These are phyloP conservation scores for Coniochaeta sp. DNA, from an alignment of 2,329 filamentous ascomycete species.

Conservation along the genomic window DNA sequence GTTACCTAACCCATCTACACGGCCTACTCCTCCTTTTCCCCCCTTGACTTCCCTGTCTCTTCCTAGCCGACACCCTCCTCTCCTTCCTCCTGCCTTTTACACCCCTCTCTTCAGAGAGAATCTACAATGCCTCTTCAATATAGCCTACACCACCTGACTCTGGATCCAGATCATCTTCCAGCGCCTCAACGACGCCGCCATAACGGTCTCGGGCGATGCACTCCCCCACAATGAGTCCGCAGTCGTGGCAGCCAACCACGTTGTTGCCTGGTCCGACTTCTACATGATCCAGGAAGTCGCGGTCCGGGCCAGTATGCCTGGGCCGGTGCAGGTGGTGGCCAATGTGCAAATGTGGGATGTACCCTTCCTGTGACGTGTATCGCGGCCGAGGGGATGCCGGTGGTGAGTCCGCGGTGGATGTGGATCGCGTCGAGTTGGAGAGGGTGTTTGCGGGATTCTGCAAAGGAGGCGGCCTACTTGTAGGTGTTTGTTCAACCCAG, in stretches of 20 bases:
- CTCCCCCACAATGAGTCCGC: constrained; percentile 49
- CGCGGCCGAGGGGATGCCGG: constrained; percentile 58
- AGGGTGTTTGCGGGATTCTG: constrained; percentile 49
- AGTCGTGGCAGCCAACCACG: constrained; percentile 53
- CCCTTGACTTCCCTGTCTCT: constrained; percentile 47
- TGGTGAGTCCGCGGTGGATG: constrained; percentile 54
- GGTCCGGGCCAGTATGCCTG: constrained; percentile 46
- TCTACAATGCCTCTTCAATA: constrained; percentile 47
- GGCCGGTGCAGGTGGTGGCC: constrained; percentile 53
- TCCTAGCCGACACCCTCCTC: constrained; percentile 42
- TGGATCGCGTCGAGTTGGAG: constrained; percentile 48
- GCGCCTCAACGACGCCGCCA: constrained; percentile 41
- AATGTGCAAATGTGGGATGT: constrained; percentile 52
- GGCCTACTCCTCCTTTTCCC: constrained; percentile 32
- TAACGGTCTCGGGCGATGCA: constrained; percentile 43
- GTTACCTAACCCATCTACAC: constrained; percentile 26
- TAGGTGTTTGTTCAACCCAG: constrained; percentile 25
- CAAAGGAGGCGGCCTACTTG: constrained; percentile 48
- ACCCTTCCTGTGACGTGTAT: constrained; percentile 55
- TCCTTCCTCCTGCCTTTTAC: constrained; percentile 41
- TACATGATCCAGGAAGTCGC: constrained; percentile 57
- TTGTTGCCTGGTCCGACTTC: constrained; percentile 55
- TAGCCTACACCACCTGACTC: constrained; percentile 47
- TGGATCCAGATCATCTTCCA: constrained; percentile 53
- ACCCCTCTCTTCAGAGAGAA: constrained; percentile 36